Evolutionary conservation across 495 filamentous ascomycete species (phyloP).

Genomic region (Sordaria brevicollis): DNA sequence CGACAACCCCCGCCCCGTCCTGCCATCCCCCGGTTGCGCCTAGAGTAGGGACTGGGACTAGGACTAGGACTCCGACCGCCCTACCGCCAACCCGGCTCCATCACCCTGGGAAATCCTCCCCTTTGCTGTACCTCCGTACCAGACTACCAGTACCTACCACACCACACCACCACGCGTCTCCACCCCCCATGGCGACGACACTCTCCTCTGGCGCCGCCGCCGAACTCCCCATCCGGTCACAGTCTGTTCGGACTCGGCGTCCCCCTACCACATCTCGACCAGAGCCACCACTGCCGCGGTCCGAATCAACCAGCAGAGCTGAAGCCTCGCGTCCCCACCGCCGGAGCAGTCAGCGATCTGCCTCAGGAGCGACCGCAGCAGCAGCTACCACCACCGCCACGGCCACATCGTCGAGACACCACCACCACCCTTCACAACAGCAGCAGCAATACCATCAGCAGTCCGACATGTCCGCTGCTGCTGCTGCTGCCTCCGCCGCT

Average conservation of each 20-base stretch:
- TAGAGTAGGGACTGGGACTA: not conserved
- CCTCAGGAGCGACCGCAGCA: slow-evolving; percentile 1
- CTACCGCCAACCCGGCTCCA: not conserved
- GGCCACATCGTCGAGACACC: not conserved
- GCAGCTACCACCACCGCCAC: not conserved
- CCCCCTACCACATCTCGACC: slow-evolving; percentile 21
- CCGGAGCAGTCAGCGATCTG: slow-evolving; percentile 27
- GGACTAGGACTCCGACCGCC: not conserved
- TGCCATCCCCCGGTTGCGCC: not conserved
- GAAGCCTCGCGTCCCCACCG: slow-evolving; percentile 35
- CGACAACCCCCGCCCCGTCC: not conserved
- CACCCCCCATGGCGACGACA: slow-evolving; percentile 18
- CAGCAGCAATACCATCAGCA: slow-evolving; percentile 14
- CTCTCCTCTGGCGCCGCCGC: slow-evolving; percentile 13
- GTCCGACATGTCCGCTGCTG: slow-evolving; percentile 43
- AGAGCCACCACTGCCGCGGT: slow-evolving; percentile 20
- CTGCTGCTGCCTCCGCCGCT: slow-evolving; percentile 30
- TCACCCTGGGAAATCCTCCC: not conserved
- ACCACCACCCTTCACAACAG: slow-evolving; percentile 1
- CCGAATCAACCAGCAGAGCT: slow-evolving; percentile 24
- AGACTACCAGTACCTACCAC: not conserved
- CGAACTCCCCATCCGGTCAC: slow-evolving; percentile 25
- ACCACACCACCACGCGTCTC: not conserved
- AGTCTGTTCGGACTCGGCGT: slow-evolving; percentile 24
- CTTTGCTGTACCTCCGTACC: not conserved